Base-by-base conservation (phyloP, 2,329 filamentous ascomycete genomes). In the Curvularia spicifera region DNA sequence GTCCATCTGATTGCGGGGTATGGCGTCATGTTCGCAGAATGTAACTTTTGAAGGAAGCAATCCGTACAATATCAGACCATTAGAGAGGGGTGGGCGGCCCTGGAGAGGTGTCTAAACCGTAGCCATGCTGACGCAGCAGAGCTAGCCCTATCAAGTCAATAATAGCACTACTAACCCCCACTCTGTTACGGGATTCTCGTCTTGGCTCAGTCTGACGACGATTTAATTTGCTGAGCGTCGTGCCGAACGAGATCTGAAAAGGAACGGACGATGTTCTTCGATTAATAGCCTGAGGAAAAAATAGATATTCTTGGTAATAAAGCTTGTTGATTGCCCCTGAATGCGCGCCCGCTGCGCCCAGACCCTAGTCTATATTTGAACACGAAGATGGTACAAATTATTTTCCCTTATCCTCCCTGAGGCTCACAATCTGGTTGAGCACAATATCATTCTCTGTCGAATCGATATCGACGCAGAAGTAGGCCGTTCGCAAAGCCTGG, bases 401-500 rank as follows among this genome's bases (percentile, higher is more conserved):
- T 69, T 73, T 73, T 2, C 68, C 63, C 61, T 73, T 78, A 39
- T 96, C 91, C 78, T 97, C 93, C 81, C 96, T 96, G 71, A 97
- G 78, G 47, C 90, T 91, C 22, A 98, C 93, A 71, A 98, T 97
- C 51, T 92, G 85, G 80, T 98, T 98, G 29, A 98, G 80, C 47
- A 98, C 86, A 64, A 96, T 82, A 76, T 89, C 91, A n/a, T 91
- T 90, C 40, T 75, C 76, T 0, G 73, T 78, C 0, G 87, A 91
- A 69, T 96, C 92, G 2, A 72, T 67, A 74, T 97, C 93, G 76
- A 96, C 82, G 81, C 87, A 87, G 79, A 95, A 95, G 75, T 96
- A 97, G 9, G 89, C 94, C 44, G 94, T 90, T 26, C 94, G 85
- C 83, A 97, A 88, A 2, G 88, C 94, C 82, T 98, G 94, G 84